phyloP scores from a whole-genome alignment of 768 basidiomycete genomes.

The Rhodotorula taiwanensis region DNA sequence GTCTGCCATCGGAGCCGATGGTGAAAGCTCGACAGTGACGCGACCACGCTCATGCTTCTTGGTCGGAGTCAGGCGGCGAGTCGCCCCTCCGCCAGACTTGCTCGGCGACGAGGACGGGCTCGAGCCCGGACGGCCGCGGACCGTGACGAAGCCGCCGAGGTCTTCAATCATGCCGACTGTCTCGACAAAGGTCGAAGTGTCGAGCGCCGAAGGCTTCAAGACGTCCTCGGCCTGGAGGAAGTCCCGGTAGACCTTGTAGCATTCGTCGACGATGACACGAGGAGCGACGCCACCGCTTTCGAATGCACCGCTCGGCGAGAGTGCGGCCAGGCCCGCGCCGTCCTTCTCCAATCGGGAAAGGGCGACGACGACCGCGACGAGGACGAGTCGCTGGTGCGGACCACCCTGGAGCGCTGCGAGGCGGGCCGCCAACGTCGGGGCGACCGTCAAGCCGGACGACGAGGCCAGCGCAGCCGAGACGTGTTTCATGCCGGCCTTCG shows the following conservation, averaged over 20 bases:
- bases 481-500: conserved; percentile 57
- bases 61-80: not conserved
- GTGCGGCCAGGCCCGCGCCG: too few relatives aligned
- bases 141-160: conserved; percentile 9
- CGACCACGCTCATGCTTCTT: not conserved
- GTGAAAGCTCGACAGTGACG: conserved; percentile 3
- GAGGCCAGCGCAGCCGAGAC: conserved; percentile 58
- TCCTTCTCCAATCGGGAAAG: conserved; percentile 8
- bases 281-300: not conserved
- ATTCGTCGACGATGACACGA: conserved; percentile 8
- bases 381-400: conserved; percentile 27
- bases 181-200: conserved; percentile 4
- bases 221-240: conserved; percentile 7
- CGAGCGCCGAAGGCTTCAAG: not conserved
- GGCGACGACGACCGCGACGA: conserved; percentile 21
- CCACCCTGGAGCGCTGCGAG: conserved; percentile 18
- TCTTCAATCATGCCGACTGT: conserved; percentile 26
- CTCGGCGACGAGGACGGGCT: not conserved
- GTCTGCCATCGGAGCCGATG: not conserved
- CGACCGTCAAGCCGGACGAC: conserved; percentile 4
- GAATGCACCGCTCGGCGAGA: not conserved
- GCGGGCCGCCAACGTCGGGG: conserved; percentile 15
- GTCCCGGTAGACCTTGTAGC: conserved; percentile 21
- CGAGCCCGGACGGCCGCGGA: conserved; percentile 5
- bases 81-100: not conserved